phyloP scores from a whole-genome alignment of 306 rosid species.

The Malus fusca region DNA sequence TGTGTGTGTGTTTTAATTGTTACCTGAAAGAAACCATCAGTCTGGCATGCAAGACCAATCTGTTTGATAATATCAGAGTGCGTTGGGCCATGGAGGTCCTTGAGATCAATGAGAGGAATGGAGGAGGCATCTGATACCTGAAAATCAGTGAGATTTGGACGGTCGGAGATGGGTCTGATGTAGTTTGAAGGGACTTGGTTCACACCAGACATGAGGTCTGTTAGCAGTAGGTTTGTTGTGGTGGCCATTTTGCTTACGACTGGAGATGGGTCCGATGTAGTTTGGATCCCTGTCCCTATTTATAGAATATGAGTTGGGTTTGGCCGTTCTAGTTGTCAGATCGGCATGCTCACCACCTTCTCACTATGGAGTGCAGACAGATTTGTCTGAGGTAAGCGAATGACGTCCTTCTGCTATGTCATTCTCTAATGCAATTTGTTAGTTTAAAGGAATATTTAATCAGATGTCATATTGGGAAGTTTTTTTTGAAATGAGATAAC shows the following conservation, averaged over 20 bases:
- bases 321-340: no score
- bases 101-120: slow-evolving; percentile 37
- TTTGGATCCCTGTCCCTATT: background rate
- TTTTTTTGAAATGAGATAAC: no score
- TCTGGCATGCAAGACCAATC: slow-evolving; percentile 31
- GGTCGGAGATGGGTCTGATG: slow-evolving; percentile 38
- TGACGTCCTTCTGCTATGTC: no score
- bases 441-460: no score
- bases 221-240: slow-evolving; percentile 10
- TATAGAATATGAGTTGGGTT: background rate
- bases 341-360: no score
- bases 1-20: background rate
- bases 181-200: slow-evolving; percentile 30
- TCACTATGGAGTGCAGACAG: no score
- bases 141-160: slow-evolving; percentile 28
- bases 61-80: slow-evolving; percentile 26
- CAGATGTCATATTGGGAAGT: no score
- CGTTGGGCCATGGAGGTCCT: slow-evolving; percentile 30
- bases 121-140: slow-evolving; percentile 7
- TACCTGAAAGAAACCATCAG: slow-evolving; percentile 44
- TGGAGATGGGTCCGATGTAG: no score
- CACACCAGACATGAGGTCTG: slow-evolving; percentile 25
- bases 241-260: slow-evolving; percentile 12
- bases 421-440: no score
- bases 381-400: no score